phyloP scores from a whole-genome alignment of 2,329 filamentous ascomycete species.

The Fusarium lateritium region DNA sequence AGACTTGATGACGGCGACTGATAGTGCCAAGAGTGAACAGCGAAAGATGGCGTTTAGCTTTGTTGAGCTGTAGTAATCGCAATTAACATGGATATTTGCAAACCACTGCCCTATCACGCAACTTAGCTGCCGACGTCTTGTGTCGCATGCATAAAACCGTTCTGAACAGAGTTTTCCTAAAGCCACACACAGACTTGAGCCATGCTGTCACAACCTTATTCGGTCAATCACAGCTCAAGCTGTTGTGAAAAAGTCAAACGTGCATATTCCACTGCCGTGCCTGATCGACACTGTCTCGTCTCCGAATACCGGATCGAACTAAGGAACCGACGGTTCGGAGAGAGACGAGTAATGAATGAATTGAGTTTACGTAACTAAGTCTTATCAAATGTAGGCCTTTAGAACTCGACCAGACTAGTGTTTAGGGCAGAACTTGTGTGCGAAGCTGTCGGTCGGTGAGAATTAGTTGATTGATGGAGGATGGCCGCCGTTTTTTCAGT shows the following conservation, averaged over 20 bases:
- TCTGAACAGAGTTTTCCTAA: conserved; percentile 26
- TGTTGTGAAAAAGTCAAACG: conserved; percentile 22
- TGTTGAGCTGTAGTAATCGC: conserved; percentile 13
- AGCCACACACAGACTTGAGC: neutral
- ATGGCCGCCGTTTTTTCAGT: too few species aligned
- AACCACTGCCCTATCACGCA: conserved; percentile 8
- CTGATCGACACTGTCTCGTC: conserved; percentile 32
- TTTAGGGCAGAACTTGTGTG: conserved; percentile 17
- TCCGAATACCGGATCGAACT: conserved; percentile 27
- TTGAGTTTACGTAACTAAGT: conserved; percentile 31
- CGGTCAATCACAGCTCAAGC: conserved; percentile 20
- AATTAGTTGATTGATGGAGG: conserved; percentile 13
- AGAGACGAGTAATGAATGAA: conserved; percentile 24
- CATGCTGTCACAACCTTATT: conserved; percentile 17
- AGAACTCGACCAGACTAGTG: conserved; percentile 9
- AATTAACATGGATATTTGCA: conserved; percentile 3
- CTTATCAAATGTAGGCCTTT: conserved; percentile 24
- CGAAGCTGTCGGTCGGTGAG: conserved; percentile 15
- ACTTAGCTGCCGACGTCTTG: neutral
- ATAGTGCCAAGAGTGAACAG: conserved; percentile 2
- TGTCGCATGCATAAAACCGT: conserved; percentile 4
- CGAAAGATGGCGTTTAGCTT: conserved; percentile 33
- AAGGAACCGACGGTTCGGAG: conserved; percentile 10
- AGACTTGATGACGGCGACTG: conserved; percentile 22
- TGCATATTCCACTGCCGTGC: conserved; percentile 28